These are phyloP conservation scores for Stevia rebaudiana DNA, from an alignment of 140 eudicot species.

Conservation along the genomic window DNA sequence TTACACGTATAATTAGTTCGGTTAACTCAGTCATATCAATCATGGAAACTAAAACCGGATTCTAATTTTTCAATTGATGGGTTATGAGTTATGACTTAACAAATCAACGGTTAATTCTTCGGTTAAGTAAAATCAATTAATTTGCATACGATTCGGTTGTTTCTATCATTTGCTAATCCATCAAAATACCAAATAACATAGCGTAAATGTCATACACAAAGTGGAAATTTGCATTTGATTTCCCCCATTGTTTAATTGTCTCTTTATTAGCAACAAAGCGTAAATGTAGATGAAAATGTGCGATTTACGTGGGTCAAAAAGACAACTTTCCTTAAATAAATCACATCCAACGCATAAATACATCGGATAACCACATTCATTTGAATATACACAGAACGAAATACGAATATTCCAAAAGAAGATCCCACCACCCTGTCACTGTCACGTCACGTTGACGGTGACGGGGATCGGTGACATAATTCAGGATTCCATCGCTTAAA, in stretches of 20 bases:
- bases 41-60: no score
- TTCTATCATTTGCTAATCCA: no score
- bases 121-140: no score
- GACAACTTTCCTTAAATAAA: slow-evolving; percentile 20
- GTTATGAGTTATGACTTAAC: no score
- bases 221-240: not conserved
- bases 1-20: no score
- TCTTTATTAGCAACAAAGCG: not conserved
- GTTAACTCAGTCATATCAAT: no score
- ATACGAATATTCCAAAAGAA: slow-evolving; percentile 27
- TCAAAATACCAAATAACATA: not conserved
- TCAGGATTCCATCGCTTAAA: slow-evolving; percentile 28
- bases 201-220: not conserved
- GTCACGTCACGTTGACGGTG: slow-evolving; percentile 34
- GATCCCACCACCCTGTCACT: slow-evolving; percentile 31
- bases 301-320: slow-evolving; percentile 13
- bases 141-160: no score
- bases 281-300: not conserved
- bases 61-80: no score
- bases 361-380: not conserved
- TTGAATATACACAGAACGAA: not conserved
- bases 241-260: no score
- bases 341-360: not conserved
- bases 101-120: no score
- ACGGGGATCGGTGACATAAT: slow-evolving; percentile 14